Percentiles rank a stretch among this genome's conserved stretches.
Conservation (phyloP, 2,329 filamentous ascomycete species). For the Penicillium aurantiogriseum region DNA sequence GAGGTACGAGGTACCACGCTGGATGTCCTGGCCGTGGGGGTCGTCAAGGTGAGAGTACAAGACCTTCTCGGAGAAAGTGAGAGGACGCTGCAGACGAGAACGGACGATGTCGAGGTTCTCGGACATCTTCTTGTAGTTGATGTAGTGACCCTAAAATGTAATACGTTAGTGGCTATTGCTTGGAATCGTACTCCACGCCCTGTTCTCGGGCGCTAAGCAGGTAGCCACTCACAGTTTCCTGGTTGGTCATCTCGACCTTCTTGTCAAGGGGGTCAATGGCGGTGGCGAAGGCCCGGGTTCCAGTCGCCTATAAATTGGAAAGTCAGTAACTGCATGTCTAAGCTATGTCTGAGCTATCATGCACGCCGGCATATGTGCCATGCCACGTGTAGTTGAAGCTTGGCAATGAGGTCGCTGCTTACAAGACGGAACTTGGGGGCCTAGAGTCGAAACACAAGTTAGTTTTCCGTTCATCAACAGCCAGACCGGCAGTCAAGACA, state of each 20-base stretch:
- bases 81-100: constrained; percentile 81
- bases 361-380: constrained; percentile 1
- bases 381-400: background rate
- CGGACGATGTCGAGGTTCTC: constrained; percentile 94
- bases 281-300: constrained; percentile 74
- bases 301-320: constrained; percentile 55
- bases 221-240: constrained; percentile 64
- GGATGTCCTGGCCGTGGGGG: constrained; percentile 91
- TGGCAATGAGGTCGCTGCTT: constrained; percentile 28
- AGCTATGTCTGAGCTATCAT: background rate
- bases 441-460: constrained; percentile 28
- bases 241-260: constrained; percentile 98
- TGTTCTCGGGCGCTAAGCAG: constrained; percentile 6
- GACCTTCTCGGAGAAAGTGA: constrained; percentile 97
- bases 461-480: constrained; percentile 19
- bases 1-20: constrained; percentile 93
- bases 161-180: constrained; percentile 27
- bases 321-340: constrained; percentile 28
- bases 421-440: constrained; percentile 48
- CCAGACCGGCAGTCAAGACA: background rate
- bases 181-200: constrained; percentile 3
- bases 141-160: constrained; percentile 69
- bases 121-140: constrained; percentile 99
- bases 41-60: constrained; percentile 98
- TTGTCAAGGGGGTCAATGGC: constrained; percentile 81